Conservation (phyloP, 2,329 filamentous ascomycete genomes). For the Phaeomoniella chlamydospora region DNA sequence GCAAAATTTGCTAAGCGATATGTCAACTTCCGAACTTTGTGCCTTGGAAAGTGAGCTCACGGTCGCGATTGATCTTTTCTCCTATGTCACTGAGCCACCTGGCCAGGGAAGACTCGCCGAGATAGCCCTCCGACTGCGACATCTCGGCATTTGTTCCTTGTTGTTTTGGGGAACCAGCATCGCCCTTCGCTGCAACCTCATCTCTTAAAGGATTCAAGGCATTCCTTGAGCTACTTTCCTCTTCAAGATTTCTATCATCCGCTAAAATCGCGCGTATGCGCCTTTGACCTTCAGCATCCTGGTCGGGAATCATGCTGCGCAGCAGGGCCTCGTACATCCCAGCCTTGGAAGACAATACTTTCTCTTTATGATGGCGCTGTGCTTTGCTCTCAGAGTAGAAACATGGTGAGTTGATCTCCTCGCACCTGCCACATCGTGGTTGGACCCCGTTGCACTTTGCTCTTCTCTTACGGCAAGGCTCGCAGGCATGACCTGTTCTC, state of each 20-base stretch:
- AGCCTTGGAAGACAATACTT: neutral
- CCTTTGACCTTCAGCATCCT: neutral
- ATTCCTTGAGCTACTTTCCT: neutral
- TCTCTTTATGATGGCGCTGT: slow-evolving; percentile 2
- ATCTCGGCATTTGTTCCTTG: neutral
- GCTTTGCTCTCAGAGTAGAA: slow-evolving; percentile 14
- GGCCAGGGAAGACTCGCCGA: neutral
- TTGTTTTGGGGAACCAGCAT: neutral
- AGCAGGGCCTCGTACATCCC: neutral
- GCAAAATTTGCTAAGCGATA: slow-evolving; percentile 1
- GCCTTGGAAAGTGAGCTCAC: slow-evolving; percentile 1
- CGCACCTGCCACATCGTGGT: slow-evolving; percentile 19
- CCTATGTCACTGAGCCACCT: neutral
- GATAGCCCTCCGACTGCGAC: neutral
- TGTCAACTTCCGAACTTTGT: no score
- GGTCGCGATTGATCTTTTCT: neutral
- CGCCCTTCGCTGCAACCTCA: neutral
- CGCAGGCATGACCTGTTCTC: neutral
- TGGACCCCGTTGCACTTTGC: slow-evolving; percentile 13
- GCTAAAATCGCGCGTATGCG: neutral
- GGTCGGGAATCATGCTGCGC: neutral
- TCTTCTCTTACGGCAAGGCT: neutral
- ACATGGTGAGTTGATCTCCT: slow-evolving; percentile 13
- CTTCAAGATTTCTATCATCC: neutral
- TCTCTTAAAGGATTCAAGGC: neutral